phyloP scores from a whole-genome alignment of 768 basidiomycete genomes.

The Calocybe gangraenosa region DNA sequence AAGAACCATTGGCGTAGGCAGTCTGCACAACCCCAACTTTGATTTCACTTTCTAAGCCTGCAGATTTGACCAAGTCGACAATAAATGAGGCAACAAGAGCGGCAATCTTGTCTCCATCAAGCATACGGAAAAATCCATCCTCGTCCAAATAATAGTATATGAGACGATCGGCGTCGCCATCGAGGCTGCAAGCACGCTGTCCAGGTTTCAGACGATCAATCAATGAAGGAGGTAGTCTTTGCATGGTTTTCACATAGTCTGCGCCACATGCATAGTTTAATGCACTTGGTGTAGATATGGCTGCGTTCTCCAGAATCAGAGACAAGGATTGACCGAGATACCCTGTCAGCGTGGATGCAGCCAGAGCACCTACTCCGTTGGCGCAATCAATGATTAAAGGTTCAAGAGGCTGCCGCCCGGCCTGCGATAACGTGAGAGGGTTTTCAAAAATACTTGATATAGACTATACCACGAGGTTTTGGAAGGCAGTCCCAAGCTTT shows the following conservation, averaged over 20 bases:
- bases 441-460: not conserved
- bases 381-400: conserved; percentile 91
- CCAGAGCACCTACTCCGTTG: conserved; percentile 91
- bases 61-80: conserved; percentile 80
- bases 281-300: conserved; percentile 57
- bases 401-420: conserved; percentile 50
- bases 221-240: conserved; percentile 80
- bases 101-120: conserved; percentile 99
- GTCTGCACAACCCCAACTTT: conserved; percentile 97
- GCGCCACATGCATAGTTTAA: conserved; percentile 91
- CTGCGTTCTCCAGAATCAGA: conserved; percentile 67
- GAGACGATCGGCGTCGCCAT: conserved; percentile 96
- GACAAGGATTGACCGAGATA: conserved; percentile 59
- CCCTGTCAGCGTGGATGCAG: conserved; percentile 56
- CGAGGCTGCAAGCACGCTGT: conserved; percentile 87
- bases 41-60: conserved; percentile 73
- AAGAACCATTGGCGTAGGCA: conserved; percentile 96
- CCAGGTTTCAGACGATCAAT: conserved; percentile 57
- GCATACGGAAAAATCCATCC: conserved; percentile 74
- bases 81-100: conserved; percentile 91
- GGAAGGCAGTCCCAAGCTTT: conserved; percentile 81
- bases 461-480: conserved; percentile 74
- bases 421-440: conserved; percentile 31
- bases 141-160: conserved; percentile 93
- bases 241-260: conserved; percentile 93